A percentile compares a stretch with the other conserved stretches of the same genome.
These are phyloP conservation scores for Ilex paraguariensis DNA, from an alignment of 305 asterid genomes.

Conservation along the genomic window DNA sequence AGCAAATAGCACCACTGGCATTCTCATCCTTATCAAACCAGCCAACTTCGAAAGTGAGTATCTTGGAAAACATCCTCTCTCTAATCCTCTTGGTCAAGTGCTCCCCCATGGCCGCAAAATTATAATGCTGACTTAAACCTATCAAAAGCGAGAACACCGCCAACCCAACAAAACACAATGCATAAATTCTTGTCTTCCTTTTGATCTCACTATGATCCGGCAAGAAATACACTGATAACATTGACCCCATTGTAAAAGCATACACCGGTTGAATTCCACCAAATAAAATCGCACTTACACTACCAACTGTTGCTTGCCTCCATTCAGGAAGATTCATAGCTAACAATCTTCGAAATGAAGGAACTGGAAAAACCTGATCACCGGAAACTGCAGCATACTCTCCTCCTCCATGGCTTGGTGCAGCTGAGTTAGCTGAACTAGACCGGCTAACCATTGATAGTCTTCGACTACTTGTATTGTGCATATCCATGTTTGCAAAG, in stretches of 20 bases:
- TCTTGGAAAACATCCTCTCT: conserved; percentile 82
- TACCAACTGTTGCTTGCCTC: conserved; percentile 68
- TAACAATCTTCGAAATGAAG: conserved; percentile 68
- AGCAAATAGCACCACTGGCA: conserved; percentile 85
- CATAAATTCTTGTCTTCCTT: conserved; percentile 47
- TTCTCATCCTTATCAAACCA: conserved; percentile 98
- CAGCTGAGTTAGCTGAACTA: conserved; percentile 58
- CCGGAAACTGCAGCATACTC: conserved; percentile 7
- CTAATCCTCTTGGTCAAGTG: conserved; percentile 78
- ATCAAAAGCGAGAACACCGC: conserved; percentile 64
- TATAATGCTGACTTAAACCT: conserved; percentile 69
- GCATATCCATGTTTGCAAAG: conserved; percentile 26
- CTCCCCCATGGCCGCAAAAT: conserved; percentile 96
- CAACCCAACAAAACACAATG: conserved; percentile 60
- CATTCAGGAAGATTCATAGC: conserved; percentile 94
- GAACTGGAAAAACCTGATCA: conserved; percentile 49
- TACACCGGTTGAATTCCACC: conserved; percentile 86
- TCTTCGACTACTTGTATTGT: conserved; percentile 50
- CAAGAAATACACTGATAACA: conserved; percentile 66
- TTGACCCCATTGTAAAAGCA: conserved; percentile 78
- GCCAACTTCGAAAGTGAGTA: conserved; percentile 89
- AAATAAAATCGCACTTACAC: conserved; percentile 53
- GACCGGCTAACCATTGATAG: conserved; percentile 55
- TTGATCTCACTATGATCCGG: conserved; percentile 57
- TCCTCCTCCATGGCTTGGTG: conserved; percentile 26